Percentiles rank a stretch among this genome's conserved stretches.
phyloP scores from a whole-genome alignment of 73 alveolate genomes.

The Tetrahymena elliotti region DNA sequence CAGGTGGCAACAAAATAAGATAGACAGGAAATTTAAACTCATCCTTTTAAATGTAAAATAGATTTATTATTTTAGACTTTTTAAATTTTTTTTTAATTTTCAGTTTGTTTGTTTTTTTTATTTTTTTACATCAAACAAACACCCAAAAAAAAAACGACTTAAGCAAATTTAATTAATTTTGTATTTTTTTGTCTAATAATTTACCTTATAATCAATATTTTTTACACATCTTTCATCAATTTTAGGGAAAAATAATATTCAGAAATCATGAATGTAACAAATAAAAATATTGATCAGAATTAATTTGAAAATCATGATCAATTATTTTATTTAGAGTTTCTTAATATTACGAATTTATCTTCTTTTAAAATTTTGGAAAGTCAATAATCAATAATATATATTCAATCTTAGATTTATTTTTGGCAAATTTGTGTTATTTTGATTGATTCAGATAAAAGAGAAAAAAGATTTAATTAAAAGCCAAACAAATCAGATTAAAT shows the following conservation, averaged over 20 bases:
- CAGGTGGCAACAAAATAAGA: not conserved
- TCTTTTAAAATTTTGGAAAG: not conserved
- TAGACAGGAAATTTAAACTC: not conserved
- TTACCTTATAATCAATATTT: too few relatives aligned
- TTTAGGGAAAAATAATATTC: not conserved
- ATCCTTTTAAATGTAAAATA: not conserved
- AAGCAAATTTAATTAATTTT: too few relatives aligned
- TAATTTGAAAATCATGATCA: too few relatives aligned
- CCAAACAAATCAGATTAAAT: not conserved
- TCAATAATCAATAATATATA: too few relatives aligned
- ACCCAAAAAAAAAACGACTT: too few relatives aligned
- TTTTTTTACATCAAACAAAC: not conserved
- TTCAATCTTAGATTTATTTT: not conserved
- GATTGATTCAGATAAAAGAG: too few relatives aligned
- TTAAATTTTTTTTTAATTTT: too few relatives aligned
- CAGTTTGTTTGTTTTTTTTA: too few relatives aligned
- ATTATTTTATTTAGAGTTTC: not conserved
- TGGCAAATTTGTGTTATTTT: not conserved
- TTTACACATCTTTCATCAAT: not conserved
- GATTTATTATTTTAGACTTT: not conserved
- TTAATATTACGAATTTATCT: too few relatives aligned
- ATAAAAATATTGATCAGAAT: not conserved
- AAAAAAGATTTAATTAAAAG: too few relatives aligned
- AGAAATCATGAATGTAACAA: not conserved
- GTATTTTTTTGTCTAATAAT: too few relatives aligned